Evolutionary conservation across 2,329 filamentous ascomycete species (phyloP), one percentile per base, ranked within the genome.

Genomic region (Intubia oerlemansii): DNA sequence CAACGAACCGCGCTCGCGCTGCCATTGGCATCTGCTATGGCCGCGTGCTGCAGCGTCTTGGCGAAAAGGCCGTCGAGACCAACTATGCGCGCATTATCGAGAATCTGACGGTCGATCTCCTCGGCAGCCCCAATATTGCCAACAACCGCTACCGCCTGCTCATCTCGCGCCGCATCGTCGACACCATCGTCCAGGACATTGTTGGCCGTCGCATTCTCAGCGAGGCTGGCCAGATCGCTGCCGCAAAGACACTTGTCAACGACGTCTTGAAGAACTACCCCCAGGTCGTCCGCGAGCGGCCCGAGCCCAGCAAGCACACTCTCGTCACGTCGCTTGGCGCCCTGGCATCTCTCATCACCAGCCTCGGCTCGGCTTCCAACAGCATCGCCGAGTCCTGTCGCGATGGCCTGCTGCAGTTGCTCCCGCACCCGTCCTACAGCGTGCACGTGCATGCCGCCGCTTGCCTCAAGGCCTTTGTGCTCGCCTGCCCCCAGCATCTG

Each of bases 371-470:
- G 13, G 84, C 84, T 3, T 66, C 79, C 19, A 78, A 72, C 36
- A 58, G 57, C 30, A 70, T 93, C 40, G 77, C 81, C 7, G 90
- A 98, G 37, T 47, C 62, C 10, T 91, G 81, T 45, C 68, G 85
- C 28, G 88, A 98, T 47, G 77, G 77, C 4, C 55, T 98, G 18
- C 57, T 95, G 22, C 82, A 93, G 46, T 79, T 92, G 5, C 57
- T 95, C 16, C 80, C 91, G 41, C 88, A 98, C 49, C 81, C 84
- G 1, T 93, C 81, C 50, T 95, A 95, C 49, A 88, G 82, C 5
- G 88, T 98, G 3, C 88, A 98, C 44, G 71, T 95, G 4, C 77
- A 88, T 42, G 74, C 81, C 2, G 80, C 88, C 5, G 67, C 78
- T 35, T 92, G 82, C 43, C 57, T 95, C 41, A 81, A 85, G 40